Evolutionary conservation across 2,329 filamentous ascomycete genomes (phyloP), one percentile per base, ranked within the genome.

Genomic region (Sclerotinia sclerotiorum): DNA sequence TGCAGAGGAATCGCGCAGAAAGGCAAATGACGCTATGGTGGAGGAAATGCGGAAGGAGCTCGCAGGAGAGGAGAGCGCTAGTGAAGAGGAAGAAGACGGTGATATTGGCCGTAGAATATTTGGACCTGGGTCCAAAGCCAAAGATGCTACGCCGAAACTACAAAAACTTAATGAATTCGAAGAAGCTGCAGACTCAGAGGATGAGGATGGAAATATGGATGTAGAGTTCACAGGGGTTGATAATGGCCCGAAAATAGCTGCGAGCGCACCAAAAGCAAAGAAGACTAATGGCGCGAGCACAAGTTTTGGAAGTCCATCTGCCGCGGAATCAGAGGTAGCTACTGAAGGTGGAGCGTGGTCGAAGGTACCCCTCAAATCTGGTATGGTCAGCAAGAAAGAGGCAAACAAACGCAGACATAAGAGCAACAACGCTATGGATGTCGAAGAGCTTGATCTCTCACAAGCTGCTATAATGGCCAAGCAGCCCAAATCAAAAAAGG

Each of bases 1-100:
- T 73, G 92, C 93, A 1, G 94, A 97, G 76, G 90, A 90, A 39
- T 84, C 88, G 49, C 88, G 88, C 75, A 93, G 90, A 78, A 87
- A 90, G 71, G 86, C 88, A 68, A 97, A 98, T 73, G 92, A 97
- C 74, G 90, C 91, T 68, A 86, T 92, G 68, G 81, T 92, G 17
- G 84, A 83, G 54, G 84, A 88, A 73, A 86, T 97, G 61, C 85
- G 89, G 61, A 87, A 87, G 68, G 90, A 94, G 60, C 82, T 97
- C 29, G 83, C 83, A 62, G 84, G 84, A 2, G 85, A 86, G 54
- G 88, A 89, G 39, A 89, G 87, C 6, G 83, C 87, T 27, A 81
- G 81, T n/a, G 83, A 82, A 72, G 79, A 81, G 44, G 82, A 81
- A 55, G 86, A 87, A 46, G 84, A 85, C 60, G 79, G 81, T 4